Evolutionary conservation across 176 grass and related monocot species (phyloP), one percentile per base, ranked within the genome.

Genomic region (Carex littledalei): DNA sequence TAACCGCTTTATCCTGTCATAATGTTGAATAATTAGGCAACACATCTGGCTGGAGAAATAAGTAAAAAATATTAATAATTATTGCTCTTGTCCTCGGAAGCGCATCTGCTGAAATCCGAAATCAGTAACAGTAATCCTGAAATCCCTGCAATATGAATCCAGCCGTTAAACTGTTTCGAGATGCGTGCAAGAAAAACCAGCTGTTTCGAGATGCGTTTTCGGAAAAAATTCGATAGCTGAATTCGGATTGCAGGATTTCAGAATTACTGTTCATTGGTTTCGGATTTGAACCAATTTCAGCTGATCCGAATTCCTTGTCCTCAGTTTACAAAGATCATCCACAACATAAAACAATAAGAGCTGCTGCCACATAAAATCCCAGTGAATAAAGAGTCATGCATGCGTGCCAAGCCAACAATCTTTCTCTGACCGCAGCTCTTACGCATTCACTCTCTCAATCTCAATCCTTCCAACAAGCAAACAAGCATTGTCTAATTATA

Each of bases 351-450:
- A 15, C 5, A 39, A 39, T 39, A 39, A 39, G 43, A 8, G n/a
- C 1, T 78, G 0, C 4, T 63, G 63, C 39, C 81, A 52, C 41
- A 83, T 17, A 69, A 83, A 68, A 83, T 83, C 58, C 15, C 2
- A 17, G 9, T 1, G 63, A 83, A 52, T 31, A 83, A 24, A 69
- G 81, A 83, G 81, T 86, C 79, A 73, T 82, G 50, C 80, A 74
- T 66, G 86, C 67, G 86, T 76, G 66, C 80, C 61, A 67, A 78
- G 43, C 53, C 71, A 84, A 76, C 86, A 65, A 87, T 82, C 86
- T 78, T 81, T 78, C 29, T 80, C 86, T 84, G 86, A 87, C 86
- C 80, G 53, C 84, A 83, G 80, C 86, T 64, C 72, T 45, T 82
- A 82, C 80, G 53, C 56, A 64, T 53, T 83, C 86, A 73, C 55